phyloP scores from a whole-genome alignment of 345 rosid species.

The Eucalyptus erythrocorys region DNA sequence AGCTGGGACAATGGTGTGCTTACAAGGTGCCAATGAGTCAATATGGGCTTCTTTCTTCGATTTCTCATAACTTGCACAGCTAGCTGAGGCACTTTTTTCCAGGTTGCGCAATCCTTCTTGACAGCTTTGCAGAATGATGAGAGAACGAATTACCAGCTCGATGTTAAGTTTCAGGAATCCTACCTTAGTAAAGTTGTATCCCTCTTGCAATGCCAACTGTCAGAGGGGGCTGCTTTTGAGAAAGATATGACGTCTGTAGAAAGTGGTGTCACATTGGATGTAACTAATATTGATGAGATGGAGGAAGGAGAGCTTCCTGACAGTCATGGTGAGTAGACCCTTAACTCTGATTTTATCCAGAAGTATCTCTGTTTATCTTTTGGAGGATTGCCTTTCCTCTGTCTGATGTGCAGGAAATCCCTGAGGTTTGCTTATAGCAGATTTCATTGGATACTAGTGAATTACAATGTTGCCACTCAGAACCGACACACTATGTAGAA shows the following conservation, averaged over 20 bases:
- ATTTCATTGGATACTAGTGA: neutral
- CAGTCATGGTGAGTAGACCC: constrained; percentile 51
- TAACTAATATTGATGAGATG: constrained; percentile 41
- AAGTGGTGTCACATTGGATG: constrained; percentile 16
- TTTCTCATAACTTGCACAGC: neutral
- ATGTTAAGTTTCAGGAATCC: constrained; percentile 92
- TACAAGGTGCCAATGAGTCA: constrained; percentile 52
- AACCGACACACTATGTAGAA: neutral
- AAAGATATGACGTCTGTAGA: constrained; percentile 33
- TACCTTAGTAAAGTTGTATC: constrained; percentile 67
- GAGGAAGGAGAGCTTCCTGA: constrained; percentile 99
- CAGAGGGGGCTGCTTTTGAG: constrained; percentile 80
- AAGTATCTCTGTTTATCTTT: neutral
- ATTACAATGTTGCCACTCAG: neutral
- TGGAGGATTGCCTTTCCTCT: neutral
- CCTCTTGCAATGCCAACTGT: constrained; percentile 74
- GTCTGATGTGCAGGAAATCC: neutral
- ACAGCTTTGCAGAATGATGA: constrained; percentile 89
- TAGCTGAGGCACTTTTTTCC: neutral
- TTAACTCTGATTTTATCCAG: neutral
- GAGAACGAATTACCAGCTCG: constrained; percentile 87
- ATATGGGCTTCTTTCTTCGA: neutral
- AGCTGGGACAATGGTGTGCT: constrained; percentile 99
- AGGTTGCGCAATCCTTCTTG: constrained; percentile 94
- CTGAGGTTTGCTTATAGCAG: neutral